Percentiles rank a stretch among this genome's conserved stretches.
Conservation (phyloP, 345 rosid genomes). For the Gossypioides kirkii region DNA sequence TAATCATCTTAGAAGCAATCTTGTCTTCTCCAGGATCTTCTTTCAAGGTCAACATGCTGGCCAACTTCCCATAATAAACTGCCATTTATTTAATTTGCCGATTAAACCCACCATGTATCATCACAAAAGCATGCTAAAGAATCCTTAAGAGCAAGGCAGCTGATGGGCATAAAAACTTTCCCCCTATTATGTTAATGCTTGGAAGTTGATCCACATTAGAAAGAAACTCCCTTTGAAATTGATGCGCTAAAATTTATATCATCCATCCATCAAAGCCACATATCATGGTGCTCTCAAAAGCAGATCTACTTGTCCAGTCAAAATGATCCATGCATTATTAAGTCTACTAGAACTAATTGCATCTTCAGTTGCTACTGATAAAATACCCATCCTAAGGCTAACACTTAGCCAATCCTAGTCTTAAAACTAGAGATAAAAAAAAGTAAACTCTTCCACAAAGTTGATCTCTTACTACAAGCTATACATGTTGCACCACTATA, state of each 20-base stretch:
- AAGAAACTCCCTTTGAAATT: neutral
- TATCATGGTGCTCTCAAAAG: neutral
- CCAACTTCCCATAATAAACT: neutral
- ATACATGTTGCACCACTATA: neutral
- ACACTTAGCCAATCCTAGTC: constrained; percentile 8
- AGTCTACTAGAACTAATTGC: neutral
- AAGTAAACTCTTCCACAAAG: neutral
- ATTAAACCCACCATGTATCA: neutral
- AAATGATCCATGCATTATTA: neutral
- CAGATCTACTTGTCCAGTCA: neutral
- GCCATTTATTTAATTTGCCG: neutral
- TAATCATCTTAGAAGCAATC: neutral
- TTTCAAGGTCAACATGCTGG: constrained; percentile 4
- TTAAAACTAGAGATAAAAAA: neutral
- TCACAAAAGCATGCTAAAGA: neutral
- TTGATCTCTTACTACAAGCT: neutral
- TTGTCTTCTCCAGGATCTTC: neutral
- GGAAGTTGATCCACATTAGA: neutral
- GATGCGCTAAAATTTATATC: neutral
- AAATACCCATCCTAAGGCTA: neutral
- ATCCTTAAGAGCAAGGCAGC: neutral
- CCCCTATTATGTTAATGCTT: neutral
- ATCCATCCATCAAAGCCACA: neutral
- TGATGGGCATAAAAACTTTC: neutral
- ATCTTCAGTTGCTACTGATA: neutral